Base-by-base conservation (phyloP, 371 early-diverging fungal genomes). In the Mucor mucedo region DNA sequence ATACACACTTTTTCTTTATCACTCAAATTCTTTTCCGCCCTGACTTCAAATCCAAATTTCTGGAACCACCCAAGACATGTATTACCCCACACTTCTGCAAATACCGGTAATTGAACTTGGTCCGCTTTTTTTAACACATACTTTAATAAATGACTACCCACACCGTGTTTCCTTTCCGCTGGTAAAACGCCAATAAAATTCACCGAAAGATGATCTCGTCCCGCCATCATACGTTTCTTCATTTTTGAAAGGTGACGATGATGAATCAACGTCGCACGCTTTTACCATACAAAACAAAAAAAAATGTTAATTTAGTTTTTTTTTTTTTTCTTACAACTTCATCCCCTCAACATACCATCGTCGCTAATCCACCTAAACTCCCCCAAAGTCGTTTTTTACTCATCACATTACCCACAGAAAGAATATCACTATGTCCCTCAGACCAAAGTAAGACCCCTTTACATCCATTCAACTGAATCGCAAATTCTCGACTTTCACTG, bases 401-500 rank as follows among this genome's bases (percentile, higher is more conserved):
- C 40, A 70, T 57, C 3, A 58, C 65, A 42, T 65, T 65, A 28
- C 62, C 65, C 2, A 69, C 39, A 0, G 70, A 57, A 21, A 69
- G 32, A 28, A 61, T 30, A 5, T 69, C 70, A 28, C 61, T 58
- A 42, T 62, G 53, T 33, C 69, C 63, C 35, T 60, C 65, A 14
- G 75, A 70, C 75, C 75, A 74, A 9, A 74, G 35, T 29, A 74
- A 28, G 1, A 74, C 63, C 4, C 71, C 75, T 38, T 68, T 67
- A 35, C 71, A 71, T 1, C 75, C 75, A 53, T 70, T 68, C 8
- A 74, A 48, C 39, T 74, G 75, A 1, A 74, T 63, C 5, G 75
- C 75, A 65, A 65, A 67, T 38, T 74, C 75, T 48, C 69, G 48
- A 55, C 69, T 74, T n/a, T 67, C 58, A 14, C 60, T 58, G 3